phyloP scores from a whole-genome alignment of 1,284 basidiomycete species.

The Grifola frondosa region DNA sequence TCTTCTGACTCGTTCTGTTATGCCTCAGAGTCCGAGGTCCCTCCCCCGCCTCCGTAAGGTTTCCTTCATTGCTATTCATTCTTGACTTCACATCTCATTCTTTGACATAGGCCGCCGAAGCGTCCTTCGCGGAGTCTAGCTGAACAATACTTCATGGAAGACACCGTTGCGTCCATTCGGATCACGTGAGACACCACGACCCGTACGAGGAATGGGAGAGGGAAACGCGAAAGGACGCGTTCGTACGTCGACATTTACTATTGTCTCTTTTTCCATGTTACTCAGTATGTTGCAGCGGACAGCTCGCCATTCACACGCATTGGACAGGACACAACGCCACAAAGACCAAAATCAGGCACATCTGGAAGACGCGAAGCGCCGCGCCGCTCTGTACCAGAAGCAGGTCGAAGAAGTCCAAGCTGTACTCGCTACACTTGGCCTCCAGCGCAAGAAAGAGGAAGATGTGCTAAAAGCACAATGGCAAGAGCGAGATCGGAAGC shows the following conservation, averaged over 20 bases:
- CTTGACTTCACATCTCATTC: conserved; percentile 3
- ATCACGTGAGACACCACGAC: conserved; percentile 62
- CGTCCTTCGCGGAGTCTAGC: conserved; percentile 31
- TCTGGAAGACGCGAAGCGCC: conserved; percentile 36
- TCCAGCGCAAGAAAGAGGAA: conserved; percentile 48
- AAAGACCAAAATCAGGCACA: conserved; percentile 39
- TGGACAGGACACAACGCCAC: conserved; percentile 38
- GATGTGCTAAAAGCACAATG: conserved; percentile 44
- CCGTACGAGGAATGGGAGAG: conserved; percentile 80
- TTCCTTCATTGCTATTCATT: no score
- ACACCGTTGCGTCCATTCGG: conserved; percentile 68
- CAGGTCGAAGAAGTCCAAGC: conserved; percentile 51
- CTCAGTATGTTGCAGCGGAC: conserved; percentile 41
- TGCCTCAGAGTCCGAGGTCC: conserved; percentile 42
- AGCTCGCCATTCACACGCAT: conserved; percentile 55
- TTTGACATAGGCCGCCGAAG: conserved; percentile 17
- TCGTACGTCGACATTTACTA: conserved; percentile 49
- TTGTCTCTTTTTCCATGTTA: not conserved
- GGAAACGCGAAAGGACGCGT: conserved; percentile 64
- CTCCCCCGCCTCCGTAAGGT: conserved; percentile 35
- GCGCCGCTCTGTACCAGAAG: conserved; percentile 40
- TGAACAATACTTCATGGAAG: conserved; percentile 57
- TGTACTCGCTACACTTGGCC: conserved; percentile 41
- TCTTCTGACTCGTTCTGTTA: conserved; percentile 41
- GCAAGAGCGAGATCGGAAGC: conserved; percentile 49